Percentiles rank a stretch among this genome's conserved stretches.
phyloP scores from a whole-genome alignment of 1,139 yeast genomes.

The Taphrina confusa region DNA sequence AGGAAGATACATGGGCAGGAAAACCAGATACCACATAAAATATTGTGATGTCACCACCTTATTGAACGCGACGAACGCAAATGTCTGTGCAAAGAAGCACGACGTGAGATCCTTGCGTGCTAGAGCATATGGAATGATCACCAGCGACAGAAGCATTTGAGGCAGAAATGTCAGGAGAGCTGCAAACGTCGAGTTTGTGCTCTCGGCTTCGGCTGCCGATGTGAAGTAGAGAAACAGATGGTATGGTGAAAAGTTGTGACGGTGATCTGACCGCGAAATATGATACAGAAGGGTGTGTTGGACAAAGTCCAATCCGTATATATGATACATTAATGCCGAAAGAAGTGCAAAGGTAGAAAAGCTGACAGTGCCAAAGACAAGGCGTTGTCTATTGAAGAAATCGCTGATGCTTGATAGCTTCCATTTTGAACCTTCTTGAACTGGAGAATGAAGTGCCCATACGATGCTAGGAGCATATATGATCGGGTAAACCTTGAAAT shows the following conservation, averaged over 20 bases:
- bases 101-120: conserved; percentile 59
- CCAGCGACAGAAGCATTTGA: conserved; percentile 63
- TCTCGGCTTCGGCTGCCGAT: conserved; percentile 44
- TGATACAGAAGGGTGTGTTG: conserved; percentile 82
- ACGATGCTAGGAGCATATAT: conserved; percentile 68
- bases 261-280: conserved; percentile 77
- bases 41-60: conserved; percentile 92
- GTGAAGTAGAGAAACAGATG: conserved; percentile 66
- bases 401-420: neutral
- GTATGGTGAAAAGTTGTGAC: conserved; percentile 91
- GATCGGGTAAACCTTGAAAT: conserved; percentile 87
- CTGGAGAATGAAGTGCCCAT: conserved; percentile 50
- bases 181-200: conserved; percentile 32
- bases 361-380: neutral
- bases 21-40: conserved; percentile 87
- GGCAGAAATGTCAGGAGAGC: conserved; percentile 69
- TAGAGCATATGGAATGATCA: conserved; percentile 62
- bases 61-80: conserved; percentile 84
- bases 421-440: conserved; percentile 49
- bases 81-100: conserved; percentile 81
- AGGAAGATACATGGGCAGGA: conserved; percentile 70
- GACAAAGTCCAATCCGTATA: conserved; percentile 45
- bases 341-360: conserved; percentile 14
- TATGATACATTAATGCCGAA: conserved; percentile 35
- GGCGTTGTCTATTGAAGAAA: conserved; percentile 17